phyloP scores from a whole-genome alignment of 345 rosid genomes.

The Salix koriyanagi region DNA sequence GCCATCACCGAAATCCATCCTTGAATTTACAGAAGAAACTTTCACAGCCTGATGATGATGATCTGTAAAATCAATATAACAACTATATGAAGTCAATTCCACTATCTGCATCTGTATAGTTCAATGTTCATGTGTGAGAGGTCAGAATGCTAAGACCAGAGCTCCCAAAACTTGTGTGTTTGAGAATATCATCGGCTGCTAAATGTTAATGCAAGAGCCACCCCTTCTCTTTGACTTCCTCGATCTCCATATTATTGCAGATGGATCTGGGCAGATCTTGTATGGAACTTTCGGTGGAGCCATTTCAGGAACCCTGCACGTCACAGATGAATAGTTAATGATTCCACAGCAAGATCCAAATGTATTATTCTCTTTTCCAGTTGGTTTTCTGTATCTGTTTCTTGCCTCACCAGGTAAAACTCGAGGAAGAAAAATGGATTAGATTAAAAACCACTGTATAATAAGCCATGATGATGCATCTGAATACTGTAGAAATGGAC shows the following conservation, averaged over 20 bases:
- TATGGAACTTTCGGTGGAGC: slow-evolving; percentile 54
- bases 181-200: not conserved
- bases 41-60: too few species aligned
- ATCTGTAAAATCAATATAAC: not conserved
- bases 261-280: slow-evolving; percentile 19
- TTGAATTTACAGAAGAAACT: not conserved
- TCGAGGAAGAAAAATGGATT: too few species aligned
- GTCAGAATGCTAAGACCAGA: not conserved
- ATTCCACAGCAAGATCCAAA: not conserved
- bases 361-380: not conserved
- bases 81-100: not conserved
- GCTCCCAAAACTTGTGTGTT: not conserved
- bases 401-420: too few species aligned
- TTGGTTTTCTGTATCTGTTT: too few species aligned
- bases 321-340: not conserved
- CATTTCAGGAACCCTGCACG: slow-evolving; percentile 56
- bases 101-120: slow-evolving; percentile 10
- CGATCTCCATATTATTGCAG: slow-evolving; percentile 32
- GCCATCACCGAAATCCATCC: too few species aligned
- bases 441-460: too few species aligned
- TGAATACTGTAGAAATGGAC: not conserved
- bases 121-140: not conserved
- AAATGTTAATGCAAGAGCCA: slow-evolving; percentile 2
- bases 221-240: slow-evolving; percentile 44
- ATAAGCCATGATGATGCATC: too few species aligned